These are phyloP conservation scores for Straminergon stramineum DNA, from an alignment of 225 moss, liverwort and hornwort species.

Conservation along the genomic window DNA sequence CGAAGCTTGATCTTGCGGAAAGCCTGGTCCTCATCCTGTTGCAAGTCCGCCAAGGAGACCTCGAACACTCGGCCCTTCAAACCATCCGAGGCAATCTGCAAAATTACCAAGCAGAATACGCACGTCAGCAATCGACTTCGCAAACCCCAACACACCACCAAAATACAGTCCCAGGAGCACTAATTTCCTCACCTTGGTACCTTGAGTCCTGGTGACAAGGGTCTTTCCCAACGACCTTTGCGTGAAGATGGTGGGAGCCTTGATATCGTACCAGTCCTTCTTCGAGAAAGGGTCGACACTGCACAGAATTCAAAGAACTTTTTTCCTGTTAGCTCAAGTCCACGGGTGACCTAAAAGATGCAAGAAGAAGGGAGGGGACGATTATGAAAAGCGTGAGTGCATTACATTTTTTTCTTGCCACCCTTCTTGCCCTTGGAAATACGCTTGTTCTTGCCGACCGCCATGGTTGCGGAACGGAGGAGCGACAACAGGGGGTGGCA, in stretches of 20 bases:
- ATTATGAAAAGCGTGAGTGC: too few species aligned
- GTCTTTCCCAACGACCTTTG: constrained; percentile 63
- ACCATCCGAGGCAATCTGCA: constrained; percentile 65
- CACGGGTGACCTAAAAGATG: not conserved
- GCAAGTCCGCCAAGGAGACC: constrained; percentile 57
- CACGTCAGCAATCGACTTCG: not conserved
- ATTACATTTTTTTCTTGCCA: not conserved
- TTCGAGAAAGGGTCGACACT: constrained; percentile 34
- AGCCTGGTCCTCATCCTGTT: constrained; percentile 59
- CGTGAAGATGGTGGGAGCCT: constrained; percentile 44
- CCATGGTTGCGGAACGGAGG: not conserved
- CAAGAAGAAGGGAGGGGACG: not conserved
- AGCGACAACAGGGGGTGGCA: not conserved
- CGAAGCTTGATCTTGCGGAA: constrained; percentile 67
- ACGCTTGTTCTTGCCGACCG: not conserved
- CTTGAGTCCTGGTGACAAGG: constrained; percentile 59
- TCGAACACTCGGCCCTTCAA: constrained; percentile 65
- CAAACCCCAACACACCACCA: too few species aligned
- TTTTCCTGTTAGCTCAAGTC: not conserved
- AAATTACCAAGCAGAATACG: not conserved
- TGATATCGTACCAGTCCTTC: constrained; percentile 37
- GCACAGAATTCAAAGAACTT: not conserved
- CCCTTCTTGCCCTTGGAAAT: not conserved
- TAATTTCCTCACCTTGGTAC: constrained; percentile 31
- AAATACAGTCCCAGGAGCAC: not conserved